Evolutionary conservation across 176 grass and related monocot species (phyloP).

Genomic region (Eragrostis curvula): DNA sequence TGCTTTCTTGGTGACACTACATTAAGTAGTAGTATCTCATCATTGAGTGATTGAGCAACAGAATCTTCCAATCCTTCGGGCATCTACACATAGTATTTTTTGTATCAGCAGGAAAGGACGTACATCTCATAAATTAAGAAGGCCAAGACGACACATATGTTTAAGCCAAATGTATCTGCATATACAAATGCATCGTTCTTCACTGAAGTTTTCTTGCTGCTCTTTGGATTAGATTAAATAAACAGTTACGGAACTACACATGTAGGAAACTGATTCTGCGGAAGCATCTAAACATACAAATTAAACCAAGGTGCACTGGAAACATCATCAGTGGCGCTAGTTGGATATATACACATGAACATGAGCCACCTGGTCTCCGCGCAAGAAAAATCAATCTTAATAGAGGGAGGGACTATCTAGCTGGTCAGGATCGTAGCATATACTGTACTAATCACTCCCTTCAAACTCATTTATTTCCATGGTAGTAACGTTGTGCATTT

Average conservation of each 20-base stretch:
- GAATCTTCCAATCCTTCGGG: slow-evolving; percentile 63
- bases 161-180: slow-evolving; percentile 27
- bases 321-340: no score
- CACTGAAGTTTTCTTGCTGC: not conserved
- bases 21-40: slow-evolving; percentile 61
- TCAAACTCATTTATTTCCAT: not conserved
- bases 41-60: slow-evolving; percentile 73
- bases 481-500: no score
- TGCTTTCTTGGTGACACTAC: slow-evolving; percentile 53
- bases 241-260: no score
- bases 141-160: slow-evolving; percentile 41
- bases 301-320: no score
- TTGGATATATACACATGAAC: no score
- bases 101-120: slow-evolving; percentile 51
- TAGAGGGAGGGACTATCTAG: no score
- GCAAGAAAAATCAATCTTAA: no score
- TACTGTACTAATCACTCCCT: not conserved
- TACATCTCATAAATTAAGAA: slow-evolving; percentile 58
- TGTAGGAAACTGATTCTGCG: no score
- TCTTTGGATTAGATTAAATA: not conserved
- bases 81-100: slow-evolving; percentile 50
- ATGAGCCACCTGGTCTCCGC: no score
- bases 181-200: not conserved
- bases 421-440: no score
- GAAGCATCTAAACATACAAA: no score